Percentiles rank a stretch among this genome's conserved stretches.
Evolutionary conservation across 1,284 basidiomycete genomes (phyloP).

Genomic region (Sphagnurus paluster): DNA sequence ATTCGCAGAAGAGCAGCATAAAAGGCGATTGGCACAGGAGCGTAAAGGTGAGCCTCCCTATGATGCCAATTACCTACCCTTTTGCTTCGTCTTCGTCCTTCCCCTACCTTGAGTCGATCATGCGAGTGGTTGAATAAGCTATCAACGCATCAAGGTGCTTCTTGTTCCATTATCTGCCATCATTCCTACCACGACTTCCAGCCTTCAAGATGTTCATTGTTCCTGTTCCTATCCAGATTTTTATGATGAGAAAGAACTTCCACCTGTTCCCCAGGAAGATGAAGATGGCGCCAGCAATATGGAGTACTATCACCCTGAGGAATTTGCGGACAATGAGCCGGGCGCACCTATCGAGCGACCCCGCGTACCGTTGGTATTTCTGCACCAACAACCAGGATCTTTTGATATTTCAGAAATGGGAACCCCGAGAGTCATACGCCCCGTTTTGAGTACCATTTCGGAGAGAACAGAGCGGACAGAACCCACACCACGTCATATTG

Average conservation of each 20-base stretch:
- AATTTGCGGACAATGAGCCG: conserved; percentile 20
- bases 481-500: conserved; percentile 45
- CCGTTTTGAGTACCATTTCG: conserved; percentile 56
- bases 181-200: conserved; percentile 7
- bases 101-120: conserved; percentile 18
- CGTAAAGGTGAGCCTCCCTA: conserved; percentile 76
- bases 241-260: conserved; percentile 23
- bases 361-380: conserved; percentile 54
- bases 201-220: conserved; percentile 10
- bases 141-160: conserved; percentile 44
- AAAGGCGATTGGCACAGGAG: conserved; percentile 55
- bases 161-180: conserved; percentile 24
- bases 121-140: conserved; percentile 12
- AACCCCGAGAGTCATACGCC: conserved; percentile 13
- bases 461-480: conserved; percentile 67
- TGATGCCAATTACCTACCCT: conserved; percentile 25
- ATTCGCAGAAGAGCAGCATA: conserved; percentile 58
- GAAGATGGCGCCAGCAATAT: conserved; percentile 19
- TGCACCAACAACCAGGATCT: conserved; percentile 47
- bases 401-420: conserved; percentile 15
- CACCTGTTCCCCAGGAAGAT: conserved; percentile 21
- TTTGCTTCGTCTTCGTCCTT: conserved; percentile 31
- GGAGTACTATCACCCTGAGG: conserved; percentile 22
- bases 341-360: conserved; percentile 34
- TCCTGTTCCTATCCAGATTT: conserved; percentile 16